Percentiles rank a stretch among this genome's conserved stretches.
phyloP scores from a whole-genome alignment of 306 rosid genomes.

The Oxytropis ochrocephala region DNA sequence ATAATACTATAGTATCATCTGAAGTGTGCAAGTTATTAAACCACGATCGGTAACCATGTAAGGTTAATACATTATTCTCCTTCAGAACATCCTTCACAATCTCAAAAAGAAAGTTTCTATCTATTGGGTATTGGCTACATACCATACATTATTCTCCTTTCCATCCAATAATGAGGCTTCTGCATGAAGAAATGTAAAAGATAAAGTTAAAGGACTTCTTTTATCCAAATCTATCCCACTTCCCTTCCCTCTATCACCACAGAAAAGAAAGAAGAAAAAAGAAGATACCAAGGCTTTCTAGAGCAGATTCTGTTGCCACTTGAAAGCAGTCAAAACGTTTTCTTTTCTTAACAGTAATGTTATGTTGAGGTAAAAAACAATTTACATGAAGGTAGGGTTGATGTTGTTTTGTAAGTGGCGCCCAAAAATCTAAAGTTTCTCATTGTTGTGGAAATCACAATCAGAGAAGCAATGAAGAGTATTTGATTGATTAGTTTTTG shows the following conservation, averaged over 20 bases:
- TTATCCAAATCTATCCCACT: conserved; percentile 27
- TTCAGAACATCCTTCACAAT: not conserved
- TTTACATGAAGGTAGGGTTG: not conserved
- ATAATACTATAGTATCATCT: too few relatives aligned
- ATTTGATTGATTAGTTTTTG: not conserved
- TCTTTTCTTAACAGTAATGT: conserved; percentile 6
- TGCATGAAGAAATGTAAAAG: conserved; percentile 33
- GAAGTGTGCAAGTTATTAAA: too few relatives aligned
- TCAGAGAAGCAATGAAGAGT: conserved; percentile 22
- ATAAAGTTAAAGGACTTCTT: conserved; percentile 30
- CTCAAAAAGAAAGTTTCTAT: not conserved
- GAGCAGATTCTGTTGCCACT: conserved; percentile 13
- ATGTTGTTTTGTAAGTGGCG: not conserved
- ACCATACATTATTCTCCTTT: not conserved
- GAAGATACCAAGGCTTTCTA: conserved; percentile 21
- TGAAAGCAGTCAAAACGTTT: conserved; percentile 9
- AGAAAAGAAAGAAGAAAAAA: not conserved
- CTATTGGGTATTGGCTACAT: not conserved
- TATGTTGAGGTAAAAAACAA: conserved; percentile 2
- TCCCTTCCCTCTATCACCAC: conserved; percentile 13
- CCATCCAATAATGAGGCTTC: conserved; percentile 36
- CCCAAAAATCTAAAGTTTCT: not conserved
- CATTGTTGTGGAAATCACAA: conserved; percentile 22
- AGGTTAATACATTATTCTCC: too few relatives aligned
- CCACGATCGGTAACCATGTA: too few relatives aligned